phyloP scores from a whole-genome alignment of 2,329 filamentous ascomycete species.

The Neoascochyta sp. region DNA sequence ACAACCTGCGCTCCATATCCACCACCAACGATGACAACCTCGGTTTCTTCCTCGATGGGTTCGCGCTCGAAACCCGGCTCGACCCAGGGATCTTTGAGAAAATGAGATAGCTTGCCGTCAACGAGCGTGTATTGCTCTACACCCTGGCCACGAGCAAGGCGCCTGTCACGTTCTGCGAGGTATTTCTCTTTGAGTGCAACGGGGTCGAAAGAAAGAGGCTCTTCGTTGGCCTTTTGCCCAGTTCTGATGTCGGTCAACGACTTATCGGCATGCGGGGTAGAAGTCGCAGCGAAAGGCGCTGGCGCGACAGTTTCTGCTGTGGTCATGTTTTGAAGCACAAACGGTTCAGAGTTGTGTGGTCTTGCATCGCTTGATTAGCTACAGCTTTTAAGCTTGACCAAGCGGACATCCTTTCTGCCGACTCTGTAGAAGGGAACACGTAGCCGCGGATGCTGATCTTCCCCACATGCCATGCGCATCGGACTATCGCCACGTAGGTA shows the following conservation, averaged over 20 bases:
- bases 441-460: too few relatives aligned
- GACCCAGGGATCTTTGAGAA: conserved; percentile 29
- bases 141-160: conserved; percentile 22
- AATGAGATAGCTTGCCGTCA: conserved; percentile 22
- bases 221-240: conserved; percentile 10
- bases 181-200: conserved; percentile 26
- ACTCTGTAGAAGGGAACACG: too few relatives aligned
- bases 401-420: too few relatives aligned
- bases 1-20: conserved; percentile 46
- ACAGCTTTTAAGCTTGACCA: too few relatives aligned
- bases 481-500: too few relatives aligned
- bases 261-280: conserved; percentile 14
- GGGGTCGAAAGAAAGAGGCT: conserved; percentile 23
- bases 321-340: conserved; percentile 7
- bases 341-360: not conserved
- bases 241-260: conserved; percentile 14
- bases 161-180: conserved; percentile 26
- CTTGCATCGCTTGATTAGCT: not conserved
- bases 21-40: conserved; percentile 42
- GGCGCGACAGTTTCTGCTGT: conserved; percentile 10
- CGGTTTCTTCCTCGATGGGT: conserved; percentile 24
- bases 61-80: conserved; percentile 23
- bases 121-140: conserved; percentile 28
- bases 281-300: conserved; percentile 14
- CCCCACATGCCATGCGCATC: too few relatives aligned